phyloP scores from a whole-genome alignment of 345 rosid genomes.

The Aquilaria yunnanensis region DNA sequence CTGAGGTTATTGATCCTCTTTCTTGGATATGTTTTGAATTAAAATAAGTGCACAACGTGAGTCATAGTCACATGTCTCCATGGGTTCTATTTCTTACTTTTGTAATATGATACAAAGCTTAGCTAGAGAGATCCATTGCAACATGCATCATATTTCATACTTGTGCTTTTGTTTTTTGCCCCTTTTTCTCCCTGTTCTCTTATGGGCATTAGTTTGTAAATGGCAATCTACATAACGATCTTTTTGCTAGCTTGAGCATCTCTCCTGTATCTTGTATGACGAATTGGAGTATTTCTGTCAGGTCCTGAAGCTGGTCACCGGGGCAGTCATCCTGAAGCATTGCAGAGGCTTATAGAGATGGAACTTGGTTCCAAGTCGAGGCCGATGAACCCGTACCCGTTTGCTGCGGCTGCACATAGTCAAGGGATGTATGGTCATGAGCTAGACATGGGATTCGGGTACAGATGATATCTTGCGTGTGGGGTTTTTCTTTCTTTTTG shows the following conservation, averaged over 20 bases:
- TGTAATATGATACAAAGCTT: too few relatives aligned
- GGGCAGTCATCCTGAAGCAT: slow-evolving; percentile 56
- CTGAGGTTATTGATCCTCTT: slow-evolving; percentile 1
- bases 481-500: slow-evolving; percentile 1
- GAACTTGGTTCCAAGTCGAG: slow-evolving; percentile 61
- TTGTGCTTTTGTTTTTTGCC: too few relatives aligned
- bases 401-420: slow-evolving; percentile 36
- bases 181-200: too few relatives aligned
- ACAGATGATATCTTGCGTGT: slow-evolving; percentile 33
- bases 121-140: too few relatives aligned
- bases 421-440: slow-evolving; percentile 61
- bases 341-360: slow-evolving; percentile 75
- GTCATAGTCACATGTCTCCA: too few relatives aligned
- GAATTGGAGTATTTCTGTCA: slow-evolving; percentile 14
- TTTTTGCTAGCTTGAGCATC: too few relatives aligned
- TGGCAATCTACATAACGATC: too few relatives aligned
- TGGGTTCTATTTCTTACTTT: too few relatives aligned
- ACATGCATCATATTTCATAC: too few relatives aligned
- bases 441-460: slow-evolving; percentile 67
- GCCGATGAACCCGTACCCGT: slow-evolving; percentile 40
- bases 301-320: slow-evolving; percentile 44
- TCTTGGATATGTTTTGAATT: too few relatives aligned
- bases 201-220: too few relatives aligned
- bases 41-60: too few relatives aligned
- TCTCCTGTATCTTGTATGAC: neutral